phyloP scores from a whole-genome alignment of 1,139 yeast genomes.

The Taphrina deformans region DNA sequence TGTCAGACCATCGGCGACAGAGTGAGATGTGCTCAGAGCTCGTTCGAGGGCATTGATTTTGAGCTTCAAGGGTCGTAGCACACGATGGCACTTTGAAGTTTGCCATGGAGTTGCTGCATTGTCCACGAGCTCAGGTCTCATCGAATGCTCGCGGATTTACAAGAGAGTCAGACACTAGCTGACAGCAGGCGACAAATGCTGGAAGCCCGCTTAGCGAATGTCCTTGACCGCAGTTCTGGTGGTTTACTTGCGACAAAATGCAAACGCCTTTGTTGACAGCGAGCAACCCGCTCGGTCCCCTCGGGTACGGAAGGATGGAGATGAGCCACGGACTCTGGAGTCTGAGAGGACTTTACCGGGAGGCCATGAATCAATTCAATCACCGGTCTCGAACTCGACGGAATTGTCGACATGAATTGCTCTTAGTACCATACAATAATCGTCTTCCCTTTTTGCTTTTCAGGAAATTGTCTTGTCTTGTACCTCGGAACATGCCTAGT shows the following conservation, averaged over 20 bases:
- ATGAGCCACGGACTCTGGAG: neutral
- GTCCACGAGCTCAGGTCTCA: neutral
- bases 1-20: slow-evolving; percentile 19
- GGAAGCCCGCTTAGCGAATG: too few relatives aligned
- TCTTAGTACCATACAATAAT: too few relatives aligned
- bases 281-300: neutral
- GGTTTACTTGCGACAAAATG: neutral
- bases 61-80: slow-evolving; percentile 28
- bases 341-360: too few relatives aligned
- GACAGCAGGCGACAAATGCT: too few relatives aligned
- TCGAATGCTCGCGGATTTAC: too few relatives aligned
- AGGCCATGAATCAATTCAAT: too few relatives aligned
- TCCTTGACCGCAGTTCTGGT: too few relatives aligned
- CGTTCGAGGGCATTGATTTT: slow-evolving; percentile 30
- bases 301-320: neutral
- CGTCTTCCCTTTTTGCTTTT: neutral
- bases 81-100: slow-evolving; percentile 30
- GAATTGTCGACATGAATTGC: too few relatives aligned
- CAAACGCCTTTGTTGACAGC: neutral
- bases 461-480: neutral
- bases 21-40: slow-evolving; percentile 1
- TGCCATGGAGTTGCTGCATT: slow-evolving; percentile 26
- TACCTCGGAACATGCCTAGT: neutral
- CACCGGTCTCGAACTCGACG: too few relatives aligned
- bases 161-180: too few relatives aligned